phyloP scores from a whole-genome alignment of 148 eudicot species.

The Linanthus parryae region DNA sequence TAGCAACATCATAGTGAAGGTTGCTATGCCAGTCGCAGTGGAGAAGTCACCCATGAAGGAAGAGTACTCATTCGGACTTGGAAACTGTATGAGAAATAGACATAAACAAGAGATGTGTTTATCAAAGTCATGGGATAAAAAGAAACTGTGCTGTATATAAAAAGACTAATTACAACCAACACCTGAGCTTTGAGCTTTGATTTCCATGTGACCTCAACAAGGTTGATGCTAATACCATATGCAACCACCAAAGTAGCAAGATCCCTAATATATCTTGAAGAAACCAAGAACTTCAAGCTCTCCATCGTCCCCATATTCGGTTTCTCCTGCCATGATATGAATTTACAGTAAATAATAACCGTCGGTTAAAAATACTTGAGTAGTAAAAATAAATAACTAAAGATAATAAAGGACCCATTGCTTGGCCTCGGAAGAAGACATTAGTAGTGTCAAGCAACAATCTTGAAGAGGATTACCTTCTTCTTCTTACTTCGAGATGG shows the following conservation, averaged over 20 bases:
- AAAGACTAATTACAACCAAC: not conserved
- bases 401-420: no score
- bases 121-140: no score
- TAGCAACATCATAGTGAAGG: conserved; percentile 86
- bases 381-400: no score
- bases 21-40: conserved; percentile 85
- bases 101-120: not conserved
- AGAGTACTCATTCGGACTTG: conserved; percentile 90
- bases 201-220: conserved; percentile 98
- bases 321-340: conserved; percentile 61
- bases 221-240: conserved; percentile 88
- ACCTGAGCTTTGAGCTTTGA: conserved; percentile 99
- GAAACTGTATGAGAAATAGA: conserved; percentile 52
- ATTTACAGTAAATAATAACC: not conserved
- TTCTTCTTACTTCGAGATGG: conserved; percentile 86
- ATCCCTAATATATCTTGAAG: conserved; percentile 75
- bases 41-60: conserved; percentile 99
- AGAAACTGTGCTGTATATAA: no score
- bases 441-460: no score
- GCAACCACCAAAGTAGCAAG: conserved; percentile 92
- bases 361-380: not conserved
- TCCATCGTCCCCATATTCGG: conserved; percentile 93
- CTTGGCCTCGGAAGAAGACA: no score
- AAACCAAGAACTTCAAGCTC: conserved; percentile 86
- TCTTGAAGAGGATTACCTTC: conserved; percentile 47